Percentiles rank a stretch among this genome's conserved stretches.
phyloP scores from a whole-genome alignment of 2,329 filamentous ascomycete species.

The Arachnomyces sp. region DNA sequence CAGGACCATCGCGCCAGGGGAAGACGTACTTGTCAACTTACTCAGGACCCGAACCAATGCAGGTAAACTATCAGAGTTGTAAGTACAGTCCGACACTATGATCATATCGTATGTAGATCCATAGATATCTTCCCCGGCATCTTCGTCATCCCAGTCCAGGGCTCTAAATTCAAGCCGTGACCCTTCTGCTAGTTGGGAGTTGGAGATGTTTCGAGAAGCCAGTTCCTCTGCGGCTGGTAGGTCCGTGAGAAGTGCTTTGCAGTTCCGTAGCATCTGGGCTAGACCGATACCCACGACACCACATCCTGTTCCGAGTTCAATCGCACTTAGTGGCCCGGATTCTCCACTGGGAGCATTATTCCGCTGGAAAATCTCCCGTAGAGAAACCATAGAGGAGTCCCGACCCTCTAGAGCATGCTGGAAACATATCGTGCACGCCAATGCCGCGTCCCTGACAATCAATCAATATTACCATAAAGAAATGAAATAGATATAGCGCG shows the following conservation, averaged over 20 bases:
- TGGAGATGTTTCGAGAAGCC: slow-evolving; percentile 46
- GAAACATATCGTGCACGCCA: slow-evolving; percentile 49
- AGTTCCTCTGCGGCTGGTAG: slow-evolving; percentile 56
- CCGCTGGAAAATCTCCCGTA: slow-evolving; percentile 26
- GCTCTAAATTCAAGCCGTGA: slow-evolving; percentile 41
- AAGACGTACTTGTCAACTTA: slow-evolving; percentile 36
- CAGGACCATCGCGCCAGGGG: slow-evolving; percentile 44
- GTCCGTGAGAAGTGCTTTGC: slow-evolving; percentile 55
- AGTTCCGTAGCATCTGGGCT: slow-evolving; percentile 44
- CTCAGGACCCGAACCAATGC: slow-evolving; percentile 52
- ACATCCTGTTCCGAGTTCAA: slow-evolving; percentile 62
- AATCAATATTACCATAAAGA: neutral
- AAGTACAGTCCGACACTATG: slow-evolving; percentile 63
- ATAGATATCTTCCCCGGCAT: slow-evolving; percentile 37
- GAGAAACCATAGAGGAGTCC: slow-evolving; percentile 16
- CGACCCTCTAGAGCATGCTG: slow-evolving; percentile 33
- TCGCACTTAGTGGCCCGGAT: slow-evolving; percentile 33
- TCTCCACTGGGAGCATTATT: slow-evolving; percentile 13
- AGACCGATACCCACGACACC: slow-evolving; percentile 61
- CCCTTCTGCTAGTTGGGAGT: slow-evolving; percentile 33
- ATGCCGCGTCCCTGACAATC: slow-evolving; percentile 46
- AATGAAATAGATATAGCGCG: neutral
- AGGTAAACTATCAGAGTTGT: slow-evolving; percentile 60
- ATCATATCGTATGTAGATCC: slow-evolving; percentile 47
- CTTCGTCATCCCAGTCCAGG: slow-evolving; percentile 54